Percentiles rank a stretch among this genome's conserved stretches.
These are phyloP conservation scores for Kwoniella sp. DNA, from an alignment of 768 basidiomycete genomes.

Conservation along the genomic window DNA sequence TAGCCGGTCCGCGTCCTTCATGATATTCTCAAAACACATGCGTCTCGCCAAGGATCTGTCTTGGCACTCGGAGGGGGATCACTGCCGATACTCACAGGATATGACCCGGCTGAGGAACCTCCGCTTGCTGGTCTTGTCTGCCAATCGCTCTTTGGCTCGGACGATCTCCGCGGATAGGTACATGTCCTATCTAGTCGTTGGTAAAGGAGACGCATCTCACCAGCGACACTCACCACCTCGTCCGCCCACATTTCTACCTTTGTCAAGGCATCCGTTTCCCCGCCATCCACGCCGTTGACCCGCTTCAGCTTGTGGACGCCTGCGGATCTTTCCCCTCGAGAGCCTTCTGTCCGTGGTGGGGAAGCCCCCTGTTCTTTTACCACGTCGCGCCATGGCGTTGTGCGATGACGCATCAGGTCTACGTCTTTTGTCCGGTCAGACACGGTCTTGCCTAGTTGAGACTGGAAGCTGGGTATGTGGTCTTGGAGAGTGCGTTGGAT, in stretches of 20 bases:
- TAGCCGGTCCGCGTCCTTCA: too few relatives aligned
- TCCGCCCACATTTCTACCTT: constrained; percentile 33
- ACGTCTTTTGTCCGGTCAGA: constrained; percentile 16
- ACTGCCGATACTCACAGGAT: constrained; percentile 1
- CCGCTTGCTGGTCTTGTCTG: constrained; percentile 5
- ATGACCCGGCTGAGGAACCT: background rate
- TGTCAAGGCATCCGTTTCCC: constrained; percentile 6
- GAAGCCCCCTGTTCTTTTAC: background rate
- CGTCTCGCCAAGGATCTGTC: too few relatives aligned
- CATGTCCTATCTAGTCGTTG: constrained; percentile 6
- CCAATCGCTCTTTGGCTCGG: constrained; percentile 6
- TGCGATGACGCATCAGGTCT: constrained; percentile 28
- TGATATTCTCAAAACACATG: too few relatives aligned
- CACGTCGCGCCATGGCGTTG: constrained; percentile 26
- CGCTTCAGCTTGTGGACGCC: background rate
- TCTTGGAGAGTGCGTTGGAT: constrained; percentile 17
- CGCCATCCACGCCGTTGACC: constrained; percentile 1
- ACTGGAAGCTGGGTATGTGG: constrained; percentile 10
- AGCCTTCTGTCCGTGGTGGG: background rate
- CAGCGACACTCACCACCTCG: constrained; percentile 23
- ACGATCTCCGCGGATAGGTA: constrained; percentile 18
- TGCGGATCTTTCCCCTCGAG: background rate
- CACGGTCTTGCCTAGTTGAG: constrained; percentile 14
- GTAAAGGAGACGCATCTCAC: background rate
- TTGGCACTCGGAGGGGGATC: too few relatives aligned